Evolutionary conservation across 2,329 filamentous ascomycete genomes (phyloP).

Genomic region (Penicillium sp.): DNA sequence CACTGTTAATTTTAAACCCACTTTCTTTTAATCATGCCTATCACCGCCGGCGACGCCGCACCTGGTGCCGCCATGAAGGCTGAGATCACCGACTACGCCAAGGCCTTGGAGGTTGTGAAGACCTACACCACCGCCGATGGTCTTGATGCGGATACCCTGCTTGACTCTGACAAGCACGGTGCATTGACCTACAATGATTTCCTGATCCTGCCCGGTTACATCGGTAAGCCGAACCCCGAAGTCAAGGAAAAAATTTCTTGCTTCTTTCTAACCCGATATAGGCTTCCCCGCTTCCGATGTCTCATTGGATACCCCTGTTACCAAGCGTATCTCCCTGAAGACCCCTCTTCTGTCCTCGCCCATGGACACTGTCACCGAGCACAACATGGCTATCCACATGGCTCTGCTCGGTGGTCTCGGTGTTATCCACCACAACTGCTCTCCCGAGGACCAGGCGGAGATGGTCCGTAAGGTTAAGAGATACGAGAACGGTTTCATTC

Average conservation of each 20-base stretch:
- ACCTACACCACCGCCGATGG: conserved; percentile 75
- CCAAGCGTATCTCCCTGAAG: conserved; percentile 91
- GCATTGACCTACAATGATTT: conserved; percentile 99
- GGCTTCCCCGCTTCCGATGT: conserved; percentile 88
- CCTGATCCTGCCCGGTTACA: conserved; percentile 89
- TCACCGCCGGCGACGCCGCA: conserved; percentile 54
- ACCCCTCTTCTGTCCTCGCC: conserved; percentile 94
- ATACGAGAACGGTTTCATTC: conserved; percentile 98
- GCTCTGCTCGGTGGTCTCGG: conserved; percentile 50
- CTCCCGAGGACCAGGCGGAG: conserved; percentile 90
- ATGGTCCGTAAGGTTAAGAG: conserved; percentile 99
- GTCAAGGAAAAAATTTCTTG: background rate
- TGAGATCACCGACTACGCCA: conserved; percentile 62
- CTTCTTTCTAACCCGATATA: conserved; percentile 21
- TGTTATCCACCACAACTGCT: conserved; percentile 99
- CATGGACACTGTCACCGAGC: conserved; percentile 99
- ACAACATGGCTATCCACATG: conserved; percentile 97
- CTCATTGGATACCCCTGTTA: conserved; percentile 78
- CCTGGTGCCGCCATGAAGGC: conserved; percentile 43
- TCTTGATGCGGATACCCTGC: conserved; percentile 72
- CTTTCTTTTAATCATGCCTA: conserved; percentile 51
- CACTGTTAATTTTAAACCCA: conserved; percentile 23
- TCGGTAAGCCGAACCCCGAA: conserved; percentile 49
- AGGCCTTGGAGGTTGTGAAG: conserved; percentile 70
- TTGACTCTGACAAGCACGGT: conserved; percentile 84